Percentiles rank a stretch among this genome's conserved stretches.
Evolutionary conservation across 129 eudicot species (phyloP).

Genomic region (Flaveria ramosissima): DNA sequence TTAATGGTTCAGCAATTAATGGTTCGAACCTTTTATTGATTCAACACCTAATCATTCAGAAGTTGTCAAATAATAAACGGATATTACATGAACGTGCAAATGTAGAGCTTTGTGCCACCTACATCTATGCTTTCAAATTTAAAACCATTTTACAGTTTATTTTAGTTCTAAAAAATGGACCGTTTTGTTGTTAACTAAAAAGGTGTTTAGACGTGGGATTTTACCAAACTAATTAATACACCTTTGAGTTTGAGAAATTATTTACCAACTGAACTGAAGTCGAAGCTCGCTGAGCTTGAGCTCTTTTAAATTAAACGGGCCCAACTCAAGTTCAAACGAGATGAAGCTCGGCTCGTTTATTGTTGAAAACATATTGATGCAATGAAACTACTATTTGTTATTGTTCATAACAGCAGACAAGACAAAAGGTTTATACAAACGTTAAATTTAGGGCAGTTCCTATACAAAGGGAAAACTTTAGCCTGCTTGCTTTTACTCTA

Average conservation of each 20-base stretch:
- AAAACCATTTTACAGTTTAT: constrained; percentile 1
- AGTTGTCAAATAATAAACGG: constrained; percentile 41
- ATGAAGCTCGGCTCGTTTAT: too few relatives aligned
- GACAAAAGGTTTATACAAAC: constrained; percentile 40
- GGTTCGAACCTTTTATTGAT: too few relatives aligned
- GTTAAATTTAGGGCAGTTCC: constrained; percentile 10
- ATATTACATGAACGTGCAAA: constrained; percentile 24
- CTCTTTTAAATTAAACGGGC: not conserved
- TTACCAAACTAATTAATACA: not conserved
- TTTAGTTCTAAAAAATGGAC: not conserved
- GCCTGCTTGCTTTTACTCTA: constrained; percentile 33
- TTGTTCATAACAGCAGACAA: constrained; percentile 25
- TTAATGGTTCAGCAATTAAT: too few relatives aligned
- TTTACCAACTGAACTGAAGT: too few relatives aligned
- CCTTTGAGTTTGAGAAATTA: too few relatives aligned
- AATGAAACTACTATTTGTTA: constrained; percentile 31
- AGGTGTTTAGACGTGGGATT: not conserved
- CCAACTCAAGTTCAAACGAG: too few relatives aligned
- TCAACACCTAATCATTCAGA: too few relatives aligned
- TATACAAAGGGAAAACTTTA: constrained; percentile 40
- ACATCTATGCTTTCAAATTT: constrained; percentile 28
- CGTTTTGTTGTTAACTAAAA: not conserved
- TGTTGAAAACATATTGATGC: not conserved
- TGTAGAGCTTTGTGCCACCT: constrained; percentile 39
- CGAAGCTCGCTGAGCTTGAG: too few relatives aligned